Percentiles rank a stretch among this genome's conserved stretches.
Conservation (phyloP, 139 green algal species). For the Auxenochlorella pyrenoidosa region DNA sequence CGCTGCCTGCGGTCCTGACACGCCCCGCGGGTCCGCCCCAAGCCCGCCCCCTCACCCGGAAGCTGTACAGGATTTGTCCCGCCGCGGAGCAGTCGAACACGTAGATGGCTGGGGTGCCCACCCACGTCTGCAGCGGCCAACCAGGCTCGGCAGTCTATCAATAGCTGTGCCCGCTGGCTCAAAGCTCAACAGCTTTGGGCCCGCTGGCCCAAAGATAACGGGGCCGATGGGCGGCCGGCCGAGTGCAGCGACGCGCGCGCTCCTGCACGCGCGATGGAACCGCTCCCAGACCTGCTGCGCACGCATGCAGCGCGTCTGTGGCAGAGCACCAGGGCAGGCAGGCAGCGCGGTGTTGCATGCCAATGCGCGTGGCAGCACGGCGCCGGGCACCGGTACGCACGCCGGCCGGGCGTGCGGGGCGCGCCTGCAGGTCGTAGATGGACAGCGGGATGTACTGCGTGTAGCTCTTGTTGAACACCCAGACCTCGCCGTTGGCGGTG, state of each 20-base stretch:
- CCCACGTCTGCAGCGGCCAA: conserved; percentile 76
- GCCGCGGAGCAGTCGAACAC: conserved; percentile 97
- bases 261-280: too few species aligned
- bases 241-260: background rate
- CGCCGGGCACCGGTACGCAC: too few species aligned
- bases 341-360: too few species aligned
- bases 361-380: too few species aligned
- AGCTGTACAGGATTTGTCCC: conserved; percentile 91
- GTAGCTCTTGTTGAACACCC: conserved; percentile 97
- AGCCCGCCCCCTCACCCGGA: conserved; percentile 47
- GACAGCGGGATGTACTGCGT: conserved; percentile 99
- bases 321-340: too few species aligned
- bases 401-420: too few species aligned
- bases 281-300: too few species aligned
- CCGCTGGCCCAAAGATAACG: background rate
- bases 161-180: too few species aligned
- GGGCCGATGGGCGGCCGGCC: too few species aligned
- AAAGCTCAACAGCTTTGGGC: too few species aligned
- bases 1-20: background rate
- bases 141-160: background rate
- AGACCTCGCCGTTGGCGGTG: conserved; percentile 97
- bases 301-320: too few species aligned
- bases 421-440: conserved; percentile 92
- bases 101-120: conserved; percentile 95
- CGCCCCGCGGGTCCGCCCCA: too few species aligned